Evolutionary conservation across 345 rosid genomes (phyloP), one percentile per base, ranked within the genome.

Genomic region (Arabidopsis suecica): DNA sequence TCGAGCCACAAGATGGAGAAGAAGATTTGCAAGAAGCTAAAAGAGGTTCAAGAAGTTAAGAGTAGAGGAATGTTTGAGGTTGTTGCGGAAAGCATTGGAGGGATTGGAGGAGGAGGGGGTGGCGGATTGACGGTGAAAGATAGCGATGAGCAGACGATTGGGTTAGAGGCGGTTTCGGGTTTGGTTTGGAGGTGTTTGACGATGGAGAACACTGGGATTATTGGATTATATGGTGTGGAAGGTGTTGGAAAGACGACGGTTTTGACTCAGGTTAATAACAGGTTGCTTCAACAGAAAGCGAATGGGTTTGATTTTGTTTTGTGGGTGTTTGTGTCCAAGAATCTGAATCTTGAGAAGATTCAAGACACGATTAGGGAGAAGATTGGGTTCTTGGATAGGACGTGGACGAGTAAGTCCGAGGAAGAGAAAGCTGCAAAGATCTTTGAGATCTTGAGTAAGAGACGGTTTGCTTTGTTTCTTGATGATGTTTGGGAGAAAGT

Each of bases 211-310:
- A 74, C 73, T 0, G 76, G 80, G 0, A 12, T 72, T 18, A 67
- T 83, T 11, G 86, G 84, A 0, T 41, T 83, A 3, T 78, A 65
- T 5, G 81, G 83, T 7, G 67, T 75, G 47, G 82, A 71, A 51
- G 80, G 83, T 9, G 85, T 72, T 51, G 85, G 85, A 5, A 83
- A 83, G 78, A 83, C 83, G 1, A 83, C 86, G 20, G 81, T 80
- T 38, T 66, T 83, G 45, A 83, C 79, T 37, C 80, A 78, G 34
- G 80, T 83, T 63, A 77, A 78, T 40, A 80, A 83, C 47, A 78
- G 76, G 73, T 75, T 80, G 63, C 64, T 61, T 54, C 75, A 47
- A 34, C 75, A 47, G 41, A 61, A 72, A 2, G n/a, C 69, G 0
- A 65, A 71, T 71, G 80, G 71, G 18, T 80, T 80, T 74, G 78